These are phyloP conservation scores for Musa beccarii DNA, from an alignment of 176 grass and related monocot genomes.

Conservation along the genomic window DNA sequence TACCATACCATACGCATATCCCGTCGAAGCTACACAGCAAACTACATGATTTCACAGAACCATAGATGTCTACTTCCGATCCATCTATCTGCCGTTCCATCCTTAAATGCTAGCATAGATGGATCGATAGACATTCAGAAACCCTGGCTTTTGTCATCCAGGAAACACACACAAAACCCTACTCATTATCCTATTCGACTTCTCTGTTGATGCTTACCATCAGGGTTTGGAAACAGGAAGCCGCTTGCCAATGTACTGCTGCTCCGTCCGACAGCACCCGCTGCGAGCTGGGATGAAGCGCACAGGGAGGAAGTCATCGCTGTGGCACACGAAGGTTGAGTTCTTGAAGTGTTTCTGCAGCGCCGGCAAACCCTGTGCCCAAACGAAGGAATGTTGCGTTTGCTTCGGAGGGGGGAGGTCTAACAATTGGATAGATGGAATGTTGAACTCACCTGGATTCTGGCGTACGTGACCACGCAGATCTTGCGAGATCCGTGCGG, in stretches of 20 bases:
- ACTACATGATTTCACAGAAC: too few species aligned
- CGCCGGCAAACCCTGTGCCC: neutral
- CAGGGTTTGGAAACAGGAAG: neutral
- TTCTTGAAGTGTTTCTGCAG: neutral
- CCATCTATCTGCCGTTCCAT: too few species aligned
- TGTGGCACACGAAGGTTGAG: neutral
- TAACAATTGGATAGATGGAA: neutral
- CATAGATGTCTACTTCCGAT: too few species aligned
- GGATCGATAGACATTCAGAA: too few species aligned
- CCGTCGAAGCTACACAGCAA: too few species aligned
- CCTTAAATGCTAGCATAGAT: too few species aligned
- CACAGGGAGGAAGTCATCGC: neutral
- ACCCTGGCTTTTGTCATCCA: too few species aligned
- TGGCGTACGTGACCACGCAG: conserved; percentile 1
- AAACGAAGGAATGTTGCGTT: neutral
- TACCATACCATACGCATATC: too few species aligned
- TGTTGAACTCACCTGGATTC: neutral
- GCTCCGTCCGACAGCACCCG: neutral
- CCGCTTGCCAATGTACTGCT: neutral
- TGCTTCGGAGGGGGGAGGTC: neutral
- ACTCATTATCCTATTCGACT: too few species aligned
- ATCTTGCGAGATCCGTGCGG: neutral
- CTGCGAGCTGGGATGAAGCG: neutral
- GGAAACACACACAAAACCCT: too few species aligned
- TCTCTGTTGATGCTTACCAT: too few species aligned